phyloP scores from a whole-genome alignment of 2,329 filamentous ascomycete genomes.

The Tolypocladium paradoxum region DNA sequence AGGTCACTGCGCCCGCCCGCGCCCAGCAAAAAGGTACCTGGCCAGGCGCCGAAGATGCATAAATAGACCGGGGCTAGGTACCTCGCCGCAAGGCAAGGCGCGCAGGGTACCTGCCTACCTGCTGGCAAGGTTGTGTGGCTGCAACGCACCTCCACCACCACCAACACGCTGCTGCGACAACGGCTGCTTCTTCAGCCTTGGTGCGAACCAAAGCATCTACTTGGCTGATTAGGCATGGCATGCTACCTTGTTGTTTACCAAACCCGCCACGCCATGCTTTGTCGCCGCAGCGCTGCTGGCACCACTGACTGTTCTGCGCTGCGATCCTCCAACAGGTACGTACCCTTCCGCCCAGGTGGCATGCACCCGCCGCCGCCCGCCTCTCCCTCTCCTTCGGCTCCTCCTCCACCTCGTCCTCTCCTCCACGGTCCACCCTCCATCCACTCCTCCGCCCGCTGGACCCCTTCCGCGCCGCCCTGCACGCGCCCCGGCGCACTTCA shows the following conservation, averaged over 20 bases:
- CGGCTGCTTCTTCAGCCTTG: background rate
- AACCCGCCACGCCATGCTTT: background rate
- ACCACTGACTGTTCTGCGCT: too few species aligned
- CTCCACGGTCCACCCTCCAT: conserved; percentile 9
- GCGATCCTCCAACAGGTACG: background rate
- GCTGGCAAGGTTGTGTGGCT: too few species aligned
- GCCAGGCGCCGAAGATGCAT: conserved; percentile 1
- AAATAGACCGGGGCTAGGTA: background rate
- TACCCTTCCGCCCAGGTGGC: background rate
- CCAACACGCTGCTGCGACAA: background rate
- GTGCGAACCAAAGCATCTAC: background rate
- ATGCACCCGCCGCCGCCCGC: conserved; percentile 5
- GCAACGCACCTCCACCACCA: background rate
- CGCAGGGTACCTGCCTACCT: too few species aligned
- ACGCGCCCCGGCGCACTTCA: conserved; percentile 18
- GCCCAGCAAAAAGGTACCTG: conserved; percentile 6
- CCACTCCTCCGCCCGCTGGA: conserved; percentile 19
- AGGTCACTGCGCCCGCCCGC: conserved; percentile 2
- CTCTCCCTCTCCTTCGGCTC: conserved; percentile 7
- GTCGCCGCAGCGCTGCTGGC: background rate
- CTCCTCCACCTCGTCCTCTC: conserved; percentile 17
- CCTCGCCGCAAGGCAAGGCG: background rate
- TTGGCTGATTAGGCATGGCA: background rate
- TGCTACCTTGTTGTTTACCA: background rate
- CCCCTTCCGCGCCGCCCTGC: conserved; percentile 20